phyloP scores from a whole-genome alignment of 495 filamentous ascomycete genomes.

The Bacidia rubella region DNA sequence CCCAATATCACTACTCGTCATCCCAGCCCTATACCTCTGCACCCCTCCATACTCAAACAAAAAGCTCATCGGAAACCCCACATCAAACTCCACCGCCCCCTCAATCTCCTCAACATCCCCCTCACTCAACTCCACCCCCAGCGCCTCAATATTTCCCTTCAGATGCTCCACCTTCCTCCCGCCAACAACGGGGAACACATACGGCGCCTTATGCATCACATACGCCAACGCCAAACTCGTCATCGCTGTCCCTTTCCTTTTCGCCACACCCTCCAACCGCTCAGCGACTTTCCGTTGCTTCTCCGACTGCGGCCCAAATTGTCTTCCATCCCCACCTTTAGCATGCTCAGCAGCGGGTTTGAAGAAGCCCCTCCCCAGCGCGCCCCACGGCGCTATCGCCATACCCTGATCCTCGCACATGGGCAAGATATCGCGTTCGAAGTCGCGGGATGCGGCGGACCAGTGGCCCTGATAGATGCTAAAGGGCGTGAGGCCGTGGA shows the following conservation, averaged over 20 bases:
- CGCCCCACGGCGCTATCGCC: constrained; percentile 44
- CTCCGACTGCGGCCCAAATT: no score
- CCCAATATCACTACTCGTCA: constrained; percentile 21
- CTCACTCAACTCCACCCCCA: constrained; percentile 38
- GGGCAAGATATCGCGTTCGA: constrained; percentile 45
- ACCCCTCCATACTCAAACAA: constrained; percentile 16
- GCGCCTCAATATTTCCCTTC: constrained; percentile 46
- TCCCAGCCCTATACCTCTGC: constrained; percentile 8
- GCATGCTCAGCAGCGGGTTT: constrained; percentile 26
- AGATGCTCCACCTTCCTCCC: constrained; percentile 52
- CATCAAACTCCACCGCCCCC: constrained; percentile 31
- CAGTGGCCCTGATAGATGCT: constrained; percentile 52
- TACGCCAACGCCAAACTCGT: constrained; percentile 51
- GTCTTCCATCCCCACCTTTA: constrained; percentile 11
- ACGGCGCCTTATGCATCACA: constrained; percentile 56
- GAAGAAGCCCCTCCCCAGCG: constrained; percentile 40
- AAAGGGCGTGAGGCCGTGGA: constrained; percentile 48
- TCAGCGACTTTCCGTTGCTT: constrained; percentile 35
- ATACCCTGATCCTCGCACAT: constrained; percentile 44
- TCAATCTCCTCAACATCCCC: constrained; percentile 48
- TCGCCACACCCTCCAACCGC: constrained; percentile 44
- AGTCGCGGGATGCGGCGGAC: constrained; percentile 34
- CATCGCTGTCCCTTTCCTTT: constrained; percentile 33
- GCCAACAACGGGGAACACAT: constrained; percentile 67
- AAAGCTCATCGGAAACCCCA: constrained; percentile 40